These are phyloP conservation scores for Coniochaeta hoffmannii DNA, from an alignment of 2,329 filamentous ascomycete species.

Conservation along the genomic window DNA sequence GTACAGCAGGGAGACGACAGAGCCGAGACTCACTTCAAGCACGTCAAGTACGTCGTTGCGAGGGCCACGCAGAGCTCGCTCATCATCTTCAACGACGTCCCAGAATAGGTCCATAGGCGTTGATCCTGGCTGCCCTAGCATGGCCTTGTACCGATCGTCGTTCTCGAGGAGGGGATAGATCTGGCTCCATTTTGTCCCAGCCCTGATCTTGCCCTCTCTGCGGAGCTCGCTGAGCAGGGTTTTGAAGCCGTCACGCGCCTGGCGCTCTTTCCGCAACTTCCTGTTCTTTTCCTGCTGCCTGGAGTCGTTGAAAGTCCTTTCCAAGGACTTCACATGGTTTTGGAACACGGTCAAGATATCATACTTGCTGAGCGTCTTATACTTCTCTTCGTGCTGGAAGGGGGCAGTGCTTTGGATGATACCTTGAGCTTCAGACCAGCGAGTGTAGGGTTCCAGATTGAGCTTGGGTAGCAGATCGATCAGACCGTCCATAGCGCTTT, in stretches of 20 bases:
- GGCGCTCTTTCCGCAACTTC: slow-evolving; percentile 75
- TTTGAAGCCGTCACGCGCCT: slow-evolving; percentile 75
- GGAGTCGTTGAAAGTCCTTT: slow-evolving; percentile 84
- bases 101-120: slow-evolving; percentile 89
- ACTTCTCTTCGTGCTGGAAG: slow-evolving; percentile 77
- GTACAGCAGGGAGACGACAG: neutral
- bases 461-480: slow-evolving; percentile 70
- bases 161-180: slow-evolving; percentile 67
- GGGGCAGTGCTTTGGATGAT: slow-evolving; percentile 70
- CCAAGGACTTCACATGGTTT: slow-evolving; percentile 86
- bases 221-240: slow-evolving; percentile 68
- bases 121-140: slow-evolving; percentile 79
- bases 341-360: slow-evolving; percentile 92
- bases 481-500: slow-evolving; percentile 78
- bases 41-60: slow-evolving; percentile 83
- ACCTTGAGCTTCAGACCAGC: slow-evolving; percentile 84
- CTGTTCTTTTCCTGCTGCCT: slow-evolving; percentile 80
- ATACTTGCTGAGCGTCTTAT: slow-evolving; percentile 75
- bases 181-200: slow-evolving; percentile 83
- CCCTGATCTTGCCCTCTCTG: slow-evolving; percentile 73
- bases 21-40: slow-evolving; percentile 64
- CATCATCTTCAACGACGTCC: slow-evolving; percentile 91
- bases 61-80: slow-evolving; percentile 72
- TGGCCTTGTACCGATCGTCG: slow-evolving; percentile 75
- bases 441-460: slow-evolving; percentile 84